Conservation (phyloP, 805 yeast genomes). For the Blastobotrys americana region DNA sequence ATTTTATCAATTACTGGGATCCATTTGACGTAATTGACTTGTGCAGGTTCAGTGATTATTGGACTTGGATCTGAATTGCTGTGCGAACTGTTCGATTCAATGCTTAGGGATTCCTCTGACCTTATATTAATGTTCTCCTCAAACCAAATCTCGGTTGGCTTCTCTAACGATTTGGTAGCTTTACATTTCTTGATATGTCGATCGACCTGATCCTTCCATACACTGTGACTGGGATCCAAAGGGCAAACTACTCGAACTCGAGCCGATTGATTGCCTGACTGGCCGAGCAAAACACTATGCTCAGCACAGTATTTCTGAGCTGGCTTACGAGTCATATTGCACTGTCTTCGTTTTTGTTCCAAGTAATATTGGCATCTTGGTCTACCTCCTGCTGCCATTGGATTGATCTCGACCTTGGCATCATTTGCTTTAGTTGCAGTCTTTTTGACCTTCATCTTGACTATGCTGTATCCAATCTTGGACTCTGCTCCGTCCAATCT, state of each 20-base stretch:
- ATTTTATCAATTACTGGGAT: constrained; percentile 22
- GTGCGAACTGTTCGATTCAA: neutral
- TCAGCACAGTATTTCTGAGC: constrained; percentile 53
- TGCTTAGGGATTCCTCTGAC: neutral
- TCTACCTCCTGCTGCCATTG: constrained; percentile 9
- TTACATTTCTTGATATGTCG: constrained; percentile 56
- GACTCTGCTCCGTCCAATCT: too few species aligned
- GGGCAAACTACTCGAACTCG: constrained; percentile 63
- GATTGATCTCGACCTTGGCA: neutral
- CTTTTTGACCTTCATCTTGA: too few species aligned
- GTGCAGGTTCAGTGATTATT: neutral
- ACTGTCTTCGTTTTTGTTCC: constrained; percentile 41
- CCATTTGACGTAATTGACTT: constrained; percentile 25
- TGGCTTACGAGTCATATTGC: constrained; percentile 53
- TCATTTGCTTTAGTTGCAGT: too few species aligned
- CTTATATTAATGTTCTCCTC: constrained; percentile 38
- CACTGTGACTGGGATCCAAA: constrained; percentile 63
- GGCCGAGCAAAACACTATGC: constrained; percentile 35
- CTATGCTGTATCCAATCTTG: too few species aligned
- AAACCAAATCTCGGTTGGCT: constrained; percentile 44
- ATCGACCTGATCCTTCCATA: constrained; percentile 52
- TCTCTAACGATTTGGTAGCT: constrained; percentile 25
- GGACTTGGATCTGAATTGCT: constrained; percentile 7
- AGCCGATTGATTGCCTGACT: constrained; percentile 24
- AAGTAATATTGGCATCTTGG: constrained; percentile 18